Conservation (phyloP, 2,329 filamentous ascomycete genomes). For the Apiospora hydei region DNA sequence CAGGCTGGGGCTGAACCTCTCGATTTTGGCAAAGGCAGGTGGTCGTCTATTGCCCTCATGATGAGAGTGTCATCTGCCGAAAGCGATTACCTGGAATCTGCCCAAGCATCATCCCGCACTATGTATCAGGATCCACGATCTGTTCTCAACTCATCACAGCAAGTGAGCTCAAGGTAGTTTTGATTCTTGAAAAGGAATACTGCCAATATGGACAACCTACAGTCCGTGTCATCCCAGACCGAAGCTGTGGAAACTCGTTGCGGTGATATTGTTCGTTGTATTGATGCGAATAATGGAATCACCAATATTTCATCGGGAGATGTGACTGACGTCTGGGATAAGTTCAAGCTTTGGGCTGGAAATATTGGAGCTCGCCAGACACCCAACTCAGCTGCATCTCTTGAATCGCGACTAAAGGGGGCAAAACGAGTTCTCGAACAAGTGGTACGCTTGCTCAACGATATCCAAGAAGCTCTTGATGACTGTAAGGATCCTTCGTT, state of each 20-base stretch:
- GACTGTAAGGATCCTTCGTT: slow-evolving; percentile 26
- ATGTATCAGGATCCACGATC: background rate
- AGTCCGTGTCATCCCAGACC: background rate
- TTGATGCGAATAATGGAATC: background rate
- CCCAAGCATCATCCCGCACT: background rate
- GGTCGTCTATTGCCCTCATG: background rate
- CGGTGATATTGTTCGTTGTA: background rate
- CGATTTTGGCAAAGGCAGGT: background rate
- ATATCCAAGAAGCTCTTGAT: slow-evolving; percentile 27
- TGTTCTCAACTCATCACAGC: background rate
- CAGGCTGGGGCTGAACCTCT: background rate
- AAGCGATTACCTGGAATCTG: background rate
- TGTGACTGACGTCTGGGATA: slow-evolving; percentile 26
- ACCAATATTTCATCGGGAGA: background rate
- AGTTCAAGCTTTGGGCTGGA: slow-evolving; percentile 30
- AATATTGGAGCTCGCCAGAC: slow-evolving; percentile 26
- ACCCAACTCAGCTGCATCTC: slow-evolving; percentile 23
- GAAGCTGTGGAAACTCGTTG: slow-evolving; percentile 1
- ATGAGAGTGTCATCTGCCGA: background rate
- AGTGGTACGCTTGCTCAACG: slow-evolving; percentile 24
- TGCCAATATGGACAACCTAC: background rate
- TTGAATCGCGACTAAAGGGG: slow-evolving; percentile 26
- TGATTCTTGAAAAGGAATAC: background rate
- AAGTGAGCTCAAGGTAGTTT: background rate
- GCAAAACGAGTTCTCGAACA: slow-evolving; percentile 25